phyloP scores from a whole-genome alignment of 305 asterid species.

The Fraxinus sp. region DNA sequence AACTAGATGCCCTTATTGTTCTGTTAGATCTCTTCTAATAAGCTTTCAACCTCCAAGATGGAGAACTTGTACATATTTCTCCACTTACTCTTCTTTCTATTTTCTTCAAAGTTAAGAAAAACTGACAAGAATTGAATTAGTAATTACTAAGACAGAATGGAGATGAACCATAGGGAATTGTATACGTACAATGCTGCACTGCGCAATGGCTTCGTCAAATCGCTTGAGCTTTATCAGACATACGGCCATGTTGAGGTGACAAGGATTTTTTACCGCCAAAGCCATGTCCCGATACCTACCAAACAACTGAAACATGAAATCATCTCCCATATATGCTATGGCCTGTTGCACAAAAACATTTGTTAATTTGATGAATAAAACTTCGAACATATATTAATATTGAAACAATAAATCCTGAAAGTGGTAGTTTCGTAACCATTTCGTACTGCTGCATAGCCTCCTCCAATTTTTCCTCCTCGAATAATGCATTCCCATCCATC shows the following conservation, averaged over 20 bases:
- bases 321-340: conserved; percentile 96
- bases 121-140: conserved; percentile 13
- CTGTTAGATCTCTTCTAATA: not conserved
- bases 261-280: conserved; percentile 94
- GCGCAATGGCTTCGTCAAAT: conserved; percentile 87
- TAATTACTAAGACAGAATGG: not conserved
- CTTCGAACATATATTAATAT: not conserved
- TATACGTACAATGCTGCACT: conserved; percentile 80
- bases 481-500: conserved; percentile 90
- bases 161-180: not conserved
- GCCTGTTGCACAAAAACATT: conserved; percentile 50
- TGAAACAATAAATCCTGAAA: not conserved
- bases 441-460: conserved; percentile 98
- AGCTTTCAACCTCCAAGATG: not conserved
- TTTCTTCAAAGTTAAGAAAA: conserved; percentile 4
- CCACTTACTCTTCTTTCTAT: not conserved
- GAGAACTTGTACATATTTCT: not conserved
- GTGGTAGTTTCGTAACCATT: conserved; percentile 53
- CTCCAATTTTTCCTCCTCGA: conserved; percentile 83
- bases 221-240: conserved; percentile 88
- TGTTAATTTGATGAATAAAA: not conserved
- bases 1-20: not conserved
- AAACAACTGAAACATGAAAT: conserved; percentile 95
- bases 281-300: conserved; percentile 98
- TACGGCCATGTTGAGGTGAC: conserved; percentile 94